Evolutionary conservation across 345 rosid genomes (phyloP), one percentile per base, ranked within the genome.

Genomic region (Angophora floribunda): DNA sequence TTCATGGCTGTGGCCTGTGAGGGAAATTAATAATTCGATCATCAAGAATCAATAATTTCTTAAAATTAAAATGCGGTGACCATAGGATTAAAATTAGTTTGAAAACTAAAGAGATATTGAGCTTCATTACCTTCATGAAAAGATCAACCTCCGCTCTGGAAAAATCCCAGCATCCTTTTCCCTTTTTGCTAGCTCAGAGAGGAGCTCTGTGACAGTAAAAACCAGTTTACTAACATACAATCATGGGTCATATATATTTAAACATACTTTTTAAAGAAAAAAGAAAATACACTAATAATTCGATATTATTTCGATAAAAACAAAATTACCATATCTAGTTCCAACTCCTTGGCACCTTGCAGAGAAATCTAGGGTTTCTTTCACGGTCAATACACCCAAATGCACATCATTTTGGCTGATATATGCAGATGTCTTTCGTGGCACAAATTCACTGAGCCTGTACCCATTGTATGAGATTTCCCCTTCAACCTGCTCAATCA

Each of bases 261-360:
- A 70, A 1, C 26, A 70, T 17, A 61, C 67, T 61, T 61, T n/a
- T 61, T 26, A 61, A 59, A 36, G 14, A 5, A 28, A 12, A 61
- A 61, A 5, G 7, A 61, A 61, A 61, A 61, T 28, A 59, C 32
- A 0, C 19, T 19, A 75, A 5, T 75, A 41, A 36, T 70, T 36
- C 6, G 22, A 16, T 36, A 70, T 16, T 32, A 16, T 16, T 16
- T 70, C 14, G 0, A 36, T 85, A 17, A 52, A 86, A 70, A 26
- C 16, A 0, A 70, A 70, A 70, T 32, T 95, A 97, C 99, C 99
- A 57, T 95, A 93, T 95, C 99, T 90, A 36, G 93, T 91, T 19
- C 99, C 99, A 63, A 95, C 95, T 22, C 99, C 99, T 89, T 92
- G 98, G 87, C 99, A 97, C 85, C 98, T 94, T 26, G 99, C 98